A percentile compares a stretch with the other conserved stretches of the same genome.
Evolutionary conservation across 306 rosid species (phyloP).

Genomic region (Gastrolobium villosum): DNA sequence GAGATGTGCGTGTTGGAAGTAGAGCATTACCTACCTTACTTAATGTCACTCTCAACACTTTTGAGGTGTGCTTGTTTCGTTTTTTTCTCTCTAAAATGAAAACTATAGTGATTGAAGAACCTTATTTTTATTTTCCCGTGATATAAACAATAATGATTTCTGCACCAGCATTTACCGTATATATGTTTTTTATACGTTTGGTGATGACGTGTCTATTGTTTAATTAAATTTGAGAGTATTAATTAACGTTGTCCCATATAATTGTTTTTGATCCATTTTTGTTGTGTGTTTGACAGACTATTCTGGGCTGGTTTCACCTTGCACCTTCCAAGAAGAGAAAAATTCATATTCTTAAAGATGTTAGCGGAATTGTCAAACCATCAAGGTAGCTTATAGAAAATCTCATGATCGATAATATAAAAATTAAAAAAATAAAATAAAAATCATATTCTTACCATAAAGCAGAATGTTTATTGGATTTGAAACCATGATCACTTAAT

Average conservation of each 20-base stretch:
- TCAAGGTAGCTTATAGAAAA: slow-evolving; percentile 59
- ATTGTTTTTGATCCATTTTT: neutral
- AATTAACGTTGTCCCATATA: neutral
- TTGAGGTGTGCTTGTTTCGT: slow-evolving; percentile 56
- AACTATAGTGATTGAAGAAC: neutral
- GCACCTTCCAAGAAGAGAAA: slow-evolving; percentile 62
- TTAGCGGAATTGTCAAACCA: slow-evolving; percentile 70
- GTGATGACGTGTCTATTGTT: neutral
- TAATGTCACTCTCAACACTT: slow-evolving; percentile 58
- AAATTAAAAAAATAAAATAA: too few species aligned
- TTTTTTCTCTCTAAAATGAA: slow-evolving; percentile 5
- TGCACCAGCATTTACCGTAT: neutral
- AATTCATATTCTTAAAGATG: slow-evolving; percentile 64
- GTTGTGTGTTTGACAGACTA: slow-evolving; percentile 43
- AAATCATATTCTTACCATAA: too few species aligned
- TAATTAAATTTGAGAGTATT: neutral
- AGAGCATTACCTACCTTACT: slow-evolving; percentile 80
- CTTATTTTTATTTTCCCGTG: neutral
- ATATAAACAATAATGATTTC: neutral
- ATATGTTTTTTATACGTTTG: neutral
- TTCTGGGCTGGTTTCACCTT: slow-evolving; percentile 60
- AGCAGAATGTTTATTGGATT: too few species aligned
- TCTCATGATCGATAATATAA: too few species aligned
- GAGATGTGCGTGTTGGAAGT: slow-evolving; percentile 69
- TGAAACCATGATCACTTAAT: too few species aligned